Base-by-base conservation (phyloP, 176 grass and related monocot species). In the Carex cristatella region DNA sequence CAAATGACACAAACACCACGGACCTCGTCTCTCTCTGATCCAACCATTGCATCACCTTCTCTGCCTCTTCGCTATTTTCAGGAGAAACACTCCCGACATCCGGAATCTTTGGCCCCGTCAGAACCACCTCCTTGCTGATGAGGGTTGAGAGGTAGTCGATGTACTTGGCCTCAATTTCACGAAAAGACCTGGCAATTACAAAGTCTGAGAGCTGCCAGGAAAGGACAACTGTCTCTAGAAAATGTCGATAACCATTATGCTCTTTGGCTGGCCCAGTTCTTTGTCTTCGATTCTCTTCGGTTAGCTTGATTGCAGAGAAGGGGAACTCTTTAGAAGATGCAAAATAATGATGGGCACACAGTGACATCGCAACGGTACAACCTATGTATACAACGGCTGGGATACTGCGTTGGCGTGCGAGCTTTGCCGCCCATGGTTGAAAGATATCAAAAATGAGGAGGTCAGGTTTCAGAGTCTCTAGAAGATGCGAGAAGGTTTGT, bases 1-100 rank as follows among this genome's bases (percentile, higher is more conserved):
- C 92, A 79, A 97, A 91, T 1, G 90, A 91, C 23, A 80, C 90
- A 10, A 92, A 85, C 76, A 94, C 83, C 10, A 94, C 92, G 4
- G 94, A 94, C 0, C 55, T 54, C 16, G 37, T 48, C 1, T 81
- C 85, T 61, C 85, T 84, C 7, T 54, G 59, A 32, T 87, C 88
- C 4, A 97, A 86, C 94, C 94, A 97, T 70, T 62, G 69, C 69
- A 73, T 85, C 1, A 88, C 56, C 56, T 66, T 65, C 5, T 37
- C 57, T 4, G 18, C 15, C 9, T 84, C 70, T 9, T 67, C 57
- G 2, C 7, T 48, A 1, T 12, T 32, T n/a, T 10, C 19, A 13
- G 38, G 4, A 3, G 30, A 56, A 3, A 85, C 81, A 0, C 56
- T 84, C 0, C 82, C 70, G 14, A 56, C 49, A 15, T 88, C 89